Evolutionary conservation across 2,329 filamentous ascomycete genomes (phyloP).

Genomic region (Alternaria sp.): DNA sequence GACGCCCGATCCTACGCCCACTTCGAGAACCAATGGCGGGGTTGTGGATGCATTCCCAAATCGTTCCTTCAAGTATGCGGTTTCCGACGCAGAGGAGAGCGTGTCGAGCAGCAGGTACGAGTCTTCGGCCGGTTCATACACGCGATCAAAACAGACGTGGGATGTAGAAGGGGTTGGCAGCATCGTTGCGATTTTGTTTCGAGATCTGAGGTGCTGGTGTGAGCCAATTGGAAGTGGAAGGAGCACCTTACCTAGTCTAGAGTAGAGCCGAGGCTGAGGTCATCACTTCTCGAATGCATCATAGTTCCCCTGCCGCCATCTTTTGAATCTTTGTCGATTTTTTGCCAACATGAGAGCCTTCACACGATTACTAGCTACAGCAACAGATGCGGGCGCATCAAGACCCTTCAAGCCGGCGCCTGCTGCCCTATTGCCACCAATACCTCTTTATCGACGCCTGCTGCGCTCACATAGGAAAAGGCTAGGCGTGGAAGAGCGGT

Average conservation of each 20-base stretch:
- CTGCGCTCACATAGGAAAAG: slow-evolving; percentile 85
- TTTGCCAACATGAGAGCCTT: slow-evolving; percentile 42
- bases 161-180: slow-evolving; percentile 92
- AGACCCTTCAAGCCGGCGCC: slow-evolving; percentile 53
- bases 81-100: slow-evolving; percentile 75
- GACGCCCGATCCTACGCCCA: slow-evolving; percentile 91
- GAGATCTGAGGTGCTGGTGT: slow-evolving; percentile 24
- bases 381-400: slow-evolving; percentile 47
- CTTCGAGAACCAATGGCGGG: slow-evolving; percentile 74
- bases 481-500: slow-evolving; percentile 74
- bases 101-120: slow-evolving; percentile 94
- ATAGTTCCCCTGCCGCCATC: slow-evolving; percentile 15
- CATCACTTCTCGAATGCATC: slow-evolving; percentile 31
- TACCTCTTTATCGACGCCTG: slow-evolving; percentile 87
- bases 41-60: slow-evolving; percentile 58
- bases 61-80: slow-evolving; percentile 69
- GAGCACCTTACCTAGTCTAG: slow-evolving; percentile 31
- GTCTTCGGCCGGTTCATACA: slow-evolving; percentile 97
- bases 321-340: not conserved
- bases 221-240: slow-evolving; percentile 33
- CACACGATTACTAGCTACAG: slow-evolving; percentile 44
- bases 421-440: slow-evolving; percentile 81
- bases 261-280: slow-evolving; percentile 37
- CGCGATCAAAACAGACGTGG: slow-evolving; percentile 84
- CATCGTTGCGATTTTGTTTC: slow-evolving; percentile 62